Conservation (phyloP, 768 basidiomycete species). For the Panaeolus papilionaceus region DNA sequence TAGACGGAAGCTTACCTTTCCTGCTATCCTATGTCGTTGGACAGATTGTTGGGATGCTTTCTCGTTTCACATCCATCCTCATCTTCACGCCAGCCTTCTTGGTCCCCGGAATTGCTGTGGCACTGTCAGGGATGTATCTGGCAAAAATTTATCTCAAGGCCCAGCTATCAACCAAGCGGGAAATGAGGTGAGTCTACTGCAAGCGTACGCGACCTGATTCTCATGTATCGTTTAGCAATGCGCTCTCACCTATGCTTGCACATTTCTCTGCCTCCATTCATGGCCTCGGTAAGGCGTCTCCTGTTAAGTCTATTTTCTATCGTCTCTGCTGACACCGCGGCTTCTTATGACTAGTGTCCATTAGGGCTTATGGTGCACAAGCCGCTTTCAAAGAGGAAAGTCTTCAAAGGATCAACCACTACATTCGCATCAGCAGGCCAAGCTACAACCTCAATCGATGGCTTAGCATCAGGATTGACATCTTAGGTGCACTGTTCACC, state of each 20-base stretch:
- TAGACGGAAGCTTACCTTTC: slow-evolving; percentile 47
- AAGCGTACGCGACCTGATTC: too few relatives aligned
- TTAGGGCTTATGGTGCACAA: slow-evolving; percentile 71
- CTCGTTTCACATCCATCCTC: slow-evolving; percentile 47
- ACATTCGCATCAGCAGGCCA: slow-evolving; percentile 46
- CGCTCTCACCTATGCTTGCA: slow-evolving; percentile 26
- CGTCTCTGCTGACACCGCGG: too few relatives aligned
- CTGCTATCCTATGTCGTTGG: slow-evolving; percentile 32
- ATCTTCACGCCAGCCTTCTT: slow-evolving; percentile 29
- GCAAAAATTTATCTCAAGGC: slow-evolving; percentile 49
- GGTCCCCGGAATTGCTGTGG: slow-evolving; percentile 43
- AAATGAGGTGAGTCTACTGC: slow-evolving; percentile 39
- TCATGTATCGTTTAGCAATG: slow-evolving; percentile 21
- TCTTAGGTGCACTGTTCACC: slow-evolving; percentile 61
- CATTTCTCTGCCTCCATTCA: slow-evolving; percentile 46
- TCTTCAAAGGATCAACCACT: slow-evolving; percentile 57
- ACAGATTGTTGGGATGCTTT: slow-evolving; percentile 31
- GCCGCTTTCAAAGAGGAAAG: slow-evolving; percentile 50
- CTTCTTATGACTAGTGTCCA: slow-evolving; percentile 42
- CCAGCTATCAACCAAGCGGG: slow-evolving; percentile 50
- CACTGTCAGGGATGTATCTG: slow-evolving; percentile 45
- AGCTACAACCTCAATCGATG: slow-evolving; percentile 57
- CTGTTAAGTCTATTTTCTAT: too few relatives aligned
- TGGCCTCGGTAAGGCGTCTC: slow-evolving; percentile 48
- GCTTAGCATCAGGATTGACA: slow-evolving; percentile 57